Base-by-base conservation (phyloP, 2,329 filamentous ascomycete species). In the Ambrosiella cleistominuta region DNA sequence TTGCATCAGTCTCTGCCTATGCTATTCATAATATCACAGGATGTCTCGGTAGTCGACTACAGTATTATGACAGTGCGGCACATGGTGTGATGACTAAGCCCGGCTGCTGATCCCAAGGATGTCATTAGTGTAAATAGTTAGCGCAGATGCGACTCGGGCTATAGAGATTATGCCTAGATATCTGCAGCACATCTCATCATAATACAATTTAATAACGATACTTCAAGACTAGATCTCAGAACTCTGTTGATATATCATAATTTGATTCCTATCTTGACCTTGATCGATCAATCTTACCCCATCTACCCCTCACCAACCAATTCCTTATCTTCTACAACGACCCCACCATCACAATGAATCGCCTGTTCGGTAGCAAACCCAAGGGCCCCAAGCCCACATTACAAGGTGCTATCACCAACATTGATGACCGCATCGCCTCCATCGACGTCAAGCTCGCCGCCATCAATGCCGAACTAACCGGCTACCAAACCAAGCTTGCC, bases 371-470 rank as follows among this genome's bases (percentile, higher is more conserved):
- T 68, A 80, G 85, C 65, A 93, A 90, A 73, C 85, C 80, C 72
- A 83, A 86, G 63, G 83, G 83, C 62, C 90, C 93, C 57, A 97
- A 97, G 72, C 88, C 93, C 54, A 91, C 86, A 55, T 86, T 96
- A 64, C 81, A 80, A 72, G 77, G 80, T 65, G 90, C 90, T 64
- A 95, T 96, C 66, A 71, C 76, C 69, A 93, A 87, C 76, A 85
- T 93, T 67, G 89, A 95, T 74, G 80, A 81, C 61, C 82, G 89
- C 67, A 81, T 95, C 69, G 83, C 88, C 67, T 83, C 80, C 63
- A 84, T 96, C 74, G 93, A 97, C 73, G 90, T 95, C 62, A 95
- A 97, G 69, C 86, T 97, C 66, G 86, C 90, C 61, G 85, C 88
- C 62, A 80, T 96, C 66, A 96, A 95, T 72, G 84, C 86, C 65